These are phyloP conservation scores for Ophiostoma quercus DNA, from an alignment of 2,329 filamentous ascomycete genomes.

Conservation along the genomic window DNA sequence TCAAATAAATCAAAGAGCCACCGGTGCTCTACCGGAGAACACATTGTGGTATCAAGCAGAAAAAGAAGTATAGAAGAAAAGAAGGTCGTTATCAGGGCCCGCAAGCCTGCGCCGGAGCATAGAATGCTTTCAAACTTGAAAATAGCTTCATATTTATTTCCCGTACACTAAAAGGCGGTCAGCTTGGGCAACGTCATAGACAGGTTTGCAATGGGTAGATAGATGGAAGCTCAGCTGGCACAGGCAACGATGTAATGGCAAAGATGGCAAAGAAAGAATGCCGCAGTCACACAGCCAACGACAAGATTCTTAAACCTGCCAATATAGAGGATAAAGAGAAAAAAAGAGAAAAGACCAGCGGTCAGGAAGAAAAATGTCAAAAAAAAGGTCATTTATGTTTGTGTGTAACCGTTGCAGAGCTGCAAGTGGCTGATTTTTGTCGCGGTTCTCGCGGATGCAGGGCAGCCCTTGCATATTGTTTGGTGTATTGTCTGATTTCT, in stretches of 20 bases:
- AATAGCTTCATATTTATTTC: not conserved
- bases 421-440: not conserved
- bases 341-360: not conserved
- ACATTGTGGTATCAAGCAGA: not conserved
- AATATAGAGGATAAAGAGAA: no score
- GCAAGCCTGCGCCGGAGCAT: not conserved
- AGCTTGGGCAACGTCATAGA: not conserved
- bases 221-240: not conserved
- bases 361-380: not conserved
- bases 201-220: no score
- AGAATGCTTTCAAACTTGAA: not conserved
- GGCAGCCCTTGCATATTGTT: not conserved
- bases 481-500: no score
- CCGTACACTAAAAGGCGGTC: not conserved
- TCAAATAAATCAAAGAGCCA: not conserved
- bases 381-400: not conserved
- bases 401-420: not conserved
- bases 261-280: not conserved
- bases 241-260: not conserved
- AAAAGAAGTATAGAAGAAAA: not conserved
- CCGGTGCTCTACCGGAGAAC: not conserved
- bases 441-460: constrained; percentile 9
- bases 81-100: not conserved
- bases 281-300: no score
- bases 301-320: no score